Evolutionary conservation across 78 protist species (phyloP).

Genomic region (Dictyostelium intermedium): DNA sequence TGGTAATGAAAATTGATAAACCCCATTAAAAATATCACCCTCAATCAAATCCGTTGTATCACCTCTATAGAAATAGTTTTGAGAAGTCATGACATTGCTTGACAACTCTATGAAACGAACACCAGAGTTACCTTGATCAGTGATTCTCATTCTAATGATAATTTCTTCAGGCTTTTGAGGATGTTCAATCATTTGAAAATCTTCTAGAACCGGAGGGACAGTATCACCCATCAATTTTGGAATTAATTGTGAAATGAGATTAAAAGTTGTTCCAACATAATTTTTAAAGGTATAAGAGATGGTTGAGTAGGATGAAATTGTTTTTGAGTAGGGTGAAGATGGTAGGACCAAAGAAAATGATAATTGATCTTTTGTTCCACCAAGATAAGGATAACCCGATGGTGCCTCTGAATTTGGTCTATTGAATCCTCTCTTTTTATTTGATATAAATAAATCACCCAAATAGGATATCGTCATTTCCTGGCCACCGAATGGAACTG

Average conservation of each 20-base stretch:
- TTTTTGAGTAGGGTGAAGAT: neutral
- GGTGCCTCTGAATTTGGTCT: neutral
- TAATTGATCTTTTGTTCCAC: neutral
- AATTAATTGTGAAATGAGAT: neutral
- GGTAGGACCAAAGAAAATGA: neutral
- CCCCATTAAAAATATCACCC: neutral
- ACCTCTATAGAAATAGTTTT: neutral
- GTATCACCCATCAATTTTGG: neutral
- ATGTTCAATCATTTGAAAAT: neutral
- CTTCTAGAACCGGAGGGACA: neutral
- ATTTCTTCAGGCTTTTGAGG: neutral
- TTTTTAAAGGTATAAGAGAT: neutral
- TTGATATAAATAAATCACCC: neutral
- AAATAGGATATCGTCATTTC: neutral
- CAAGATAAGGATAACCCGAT: neutral
- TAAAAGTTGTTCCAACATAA: neutral
- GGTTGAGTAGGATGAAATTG: neutral
- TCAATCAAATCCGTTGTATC: neutral
- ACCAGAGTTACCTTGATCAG: neutral
- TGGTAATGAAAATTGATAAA: neutral
- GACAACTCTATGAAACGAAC: neutral
- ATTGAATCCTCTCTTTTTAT: neutral
- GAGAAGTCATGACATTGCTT: neutral
- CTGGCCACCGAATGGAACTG: neutral
- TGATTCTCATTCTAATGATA: neutral